phyloP scores from a whole-genome alignment of 1,139 yeast species.

The Arxiozyma slooffiae region DNA sequence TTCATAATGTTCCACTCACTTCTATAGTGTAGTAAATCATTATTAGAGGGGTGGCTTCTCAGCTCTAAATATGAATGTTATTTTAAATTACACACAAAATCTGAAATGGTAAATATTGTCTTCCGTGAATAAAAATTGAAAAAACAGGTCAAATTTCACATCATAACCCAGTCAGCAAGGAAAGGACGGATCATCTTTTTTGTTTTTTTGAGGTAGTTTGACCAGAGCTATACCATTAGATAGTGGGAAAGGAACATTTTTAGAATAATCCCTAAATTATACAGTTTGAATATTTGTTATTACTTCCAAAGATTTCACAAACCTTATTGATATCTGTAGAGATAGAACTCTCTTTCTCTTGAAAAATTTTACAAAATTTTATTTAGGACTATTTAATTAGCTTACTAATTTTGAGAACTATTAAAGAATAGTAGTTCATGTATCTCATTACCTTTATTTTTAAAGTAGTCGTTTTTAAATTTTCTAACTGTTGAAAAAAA shows the following conservation, averaged over 20 bases:
- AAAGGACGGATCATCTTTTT: slow-evolving; percentile 36
- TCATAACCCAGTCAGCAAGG: slow-evolving; percentile 40
- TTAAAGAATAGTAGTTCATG: slow-evolving; percentile 1
- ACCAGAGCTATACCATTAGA: slow-evolving; percentile 5
- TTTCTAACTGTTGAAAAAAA: not conserved
- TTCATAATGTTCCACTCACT: slow-evolving; percentile 18
- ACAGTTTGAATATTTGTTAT: slow-evolving; percentile 3
- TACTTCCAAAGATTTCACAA: slow-evolving; percentile 4
- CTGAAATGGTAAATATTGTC: slow-evolving; percentile 26
- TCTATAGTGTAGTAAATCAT: slow-evolving; percentile 23
- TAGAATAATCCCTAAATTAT: slow-evolving; percentile 7
- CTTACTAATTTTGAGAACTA: not conserved
- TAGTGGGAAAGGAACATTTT: slow-evolving; percentile 14
- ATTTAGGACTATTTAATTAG: not conserved
- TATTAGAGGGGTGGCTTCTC: slow-evolving; percentile 32
- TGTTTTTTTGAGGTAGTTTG: slow-evolving; percentile 3
- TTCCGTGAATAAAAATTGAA: slow-evolving; percentile 38
- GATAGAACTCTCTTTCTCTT: slow-evolving; percentile 1
- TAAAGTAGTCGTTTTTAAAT: no score
- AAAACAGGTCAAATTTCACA: slow-evolving; percentile 42
- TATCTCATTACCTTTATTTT: not conserved
- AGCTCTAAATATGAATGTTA: slow-evolving; percentile 39
- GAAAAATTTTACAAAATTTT: not conserved
- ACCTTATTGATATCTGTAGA: not conserved
- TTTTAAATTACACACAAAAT: slow-evolving; percentile 34